Base-by-base conservation (phyloP, 768 basidiomycete genomes). In the Sistotremastrum suecicum region DNA sequence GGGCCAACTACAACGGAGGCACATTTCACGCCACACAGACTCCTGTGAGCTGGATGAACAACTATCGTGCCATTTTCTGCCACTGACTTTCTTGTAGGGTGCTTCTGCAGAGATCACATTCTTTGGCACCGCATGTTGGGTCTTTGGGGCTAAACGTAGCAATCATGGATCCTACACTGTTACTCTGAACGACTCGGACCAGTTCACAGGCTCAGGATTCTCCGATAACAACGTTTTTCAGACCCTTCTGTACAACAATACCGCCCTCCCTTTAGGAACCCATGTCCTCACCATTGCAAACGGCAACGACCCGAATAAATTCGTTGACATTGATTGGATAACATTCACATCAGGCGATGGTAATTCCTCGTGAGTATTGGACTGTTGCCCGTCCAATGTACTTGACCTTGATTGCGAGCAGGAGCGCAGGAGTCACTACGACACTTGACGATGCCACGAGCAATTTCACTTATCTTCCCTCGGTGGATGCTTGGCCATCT, bases 321-420 rank as follows among this genome's bases (percentile, higher is more conserved):
- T 54, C 39, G 52, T 76, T 39, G 75, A 72, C 50, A 56, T 76
- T 29, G 74, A 76, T 46, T 72, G 54, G 34, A 50, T 74, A n/a
- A 58, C 68, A 33, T 63, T 75, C 42, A 60, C 66, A 44, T 64
- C 65, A 4, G 62, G 59, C 44, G 53, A 70, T 35, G 68, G 66
- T 7, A 38, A 56, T 48, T 40, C 62, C 39, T 60, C 63, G 70
- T 71, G 55, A 51, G 62, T 60, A 42, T 6, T 41, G 37, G 11
- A 30, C 29, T 38, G 35, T n/a, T 12, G 30, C 30, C 6, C 12
- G 9, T 51, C 8, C 11, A 11, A 6, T n/a, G 12, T 10, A 9
- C 11, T n/a, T 29, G 8, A 10, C 7, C 32, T 46, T 3, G n/a
- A 41, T 48, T 28, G 39, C 52, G 36, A 37, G 5, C 48, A 50